Base-by-base conservation (phyloP, 2,329 filamentous ascomycete genomes). In the Trichoderma sp. region DNA sequence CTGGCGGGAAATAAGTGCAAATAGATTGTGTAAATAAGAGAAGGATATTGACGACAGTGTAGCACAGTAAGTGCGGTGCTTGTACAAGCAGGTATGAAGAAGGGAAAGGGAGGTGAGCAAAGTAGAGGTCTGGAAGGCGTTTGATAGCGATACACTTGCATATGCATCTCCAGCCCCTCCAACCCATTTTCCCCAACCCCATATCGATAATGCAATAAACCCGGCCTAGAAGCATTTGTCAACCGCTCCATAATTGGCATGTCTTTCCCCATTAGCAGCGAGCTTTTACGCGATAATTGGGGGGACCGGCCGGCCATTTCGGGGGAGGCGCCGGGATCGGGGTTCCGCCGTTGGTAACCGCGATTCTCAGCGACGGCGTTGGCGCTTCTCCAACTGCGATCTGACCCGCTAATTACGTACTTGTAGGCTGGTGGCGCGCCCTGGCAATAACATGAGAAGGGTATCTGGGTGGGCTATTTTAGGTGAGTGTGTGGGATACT, bases 311-410 rank as follows among this genome's bases (percentile, higher is more conserved):
- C 66, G 57, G 50, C 32, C 64, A 39, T 28, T 39, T 67, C 64
- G 64, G 64, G 64, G 64, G 47, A 65, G 20, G 55, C 57, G 58
- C 72, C 72, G 72, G 71, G 69, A 65, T 72, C 71, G 71, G 72
- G 67, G 62, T n/a, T 64, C 68, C 62, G 50, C 72, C 72, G 72
- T 47, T 50, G 39, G 58, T 73, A 73, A 58, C 72, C 72, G 26
- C 50, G 32, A 32, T 59, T 23, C 57, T 17, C 28, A 34, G 34
- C 36, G 26, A 28, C 30, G 55, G 55, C 55, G 23, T 39, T 68
- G 66, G 65, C 57, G 68, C 28, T 70, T 70, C 59, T 63, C 43
- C 67, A 53, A 53, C 32, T 36, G 39, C 28, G 20, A 50, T 43
- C 39, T 36, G 30, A 8, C 32, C 47, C 68, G 47, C 47, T 43